A percentile compares a stretch with the other conserved stretches of the same genome.
phyloP scores from a whole-genome alignment of 2,329 filamentous ascomycete species.

The Mycosphaerelloides madeirae region DNA sequence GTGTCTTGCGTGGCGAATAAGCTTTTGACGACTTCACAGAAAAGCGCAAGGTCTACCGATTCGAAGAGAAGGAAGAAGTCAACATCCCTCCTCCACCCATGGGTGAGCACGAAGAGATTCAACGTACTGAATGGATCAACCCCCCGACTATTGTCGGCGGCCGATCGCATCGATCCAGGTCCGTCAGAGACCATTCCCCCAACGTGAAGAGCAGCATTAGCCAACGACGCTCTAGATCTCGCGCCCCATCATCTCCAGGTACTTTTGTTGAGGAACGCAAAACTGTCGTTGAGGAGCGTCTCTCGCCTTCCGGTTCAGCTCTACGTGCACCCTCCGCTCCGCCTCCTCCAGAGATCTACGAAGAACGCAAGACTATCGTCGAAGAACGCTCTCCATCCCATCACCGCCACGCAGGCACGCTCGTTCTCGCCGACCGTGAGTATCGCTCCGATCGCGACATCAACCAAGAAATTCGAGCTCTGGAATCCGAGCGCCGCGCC shows the following conservation, averaged over 20 bases:
- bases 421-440: conserved; percentile 16
- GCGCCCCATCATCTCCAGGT: conserved; percentile 21
- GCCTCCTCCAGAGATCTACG: conserved; percentile 25
- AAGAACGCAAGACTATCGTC: conserved; percentile 28
- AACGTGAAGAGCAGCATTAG: conserved; percentile 25
- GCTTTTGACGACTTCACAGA: conserved; percentile 26
- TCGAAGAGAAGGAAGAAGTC: conserved; percentile 27
- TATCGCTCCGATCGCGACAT: conserved; percentile 57
- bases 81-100: conserved; percentile 23
- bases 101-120: conserved; percentile 31
- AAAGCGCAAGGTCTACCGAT: conserved; percentile 34
- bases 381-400: conserved; percentile 25
- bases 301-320: conserved; percentile 18
- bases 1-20: too few species aligned
- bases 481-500: conserved; percentile 62
- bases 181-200: conserved; percentile 23
- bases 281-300: conserved; percentile 28
- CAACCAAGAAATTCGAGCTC: conserved; percentile 63
- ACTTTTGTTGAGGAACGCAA: conserved; percentile 27
- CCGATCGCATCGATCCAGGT: conserved; percentile 17
- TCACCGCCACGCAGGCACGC: conserved; percentile 18
- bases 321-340: conserved; percentile 16
- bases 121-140: conserved; percentile 37
- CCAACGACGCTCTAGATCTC: conserved; percentile 21
- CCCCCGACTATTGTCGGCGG: conserved; percentile 31